These are phyloP conservation scores for Dipodascopsis uninucleata DNA, from an alignment of 805 yeast species.

Conservation along the genomic window DNA sequence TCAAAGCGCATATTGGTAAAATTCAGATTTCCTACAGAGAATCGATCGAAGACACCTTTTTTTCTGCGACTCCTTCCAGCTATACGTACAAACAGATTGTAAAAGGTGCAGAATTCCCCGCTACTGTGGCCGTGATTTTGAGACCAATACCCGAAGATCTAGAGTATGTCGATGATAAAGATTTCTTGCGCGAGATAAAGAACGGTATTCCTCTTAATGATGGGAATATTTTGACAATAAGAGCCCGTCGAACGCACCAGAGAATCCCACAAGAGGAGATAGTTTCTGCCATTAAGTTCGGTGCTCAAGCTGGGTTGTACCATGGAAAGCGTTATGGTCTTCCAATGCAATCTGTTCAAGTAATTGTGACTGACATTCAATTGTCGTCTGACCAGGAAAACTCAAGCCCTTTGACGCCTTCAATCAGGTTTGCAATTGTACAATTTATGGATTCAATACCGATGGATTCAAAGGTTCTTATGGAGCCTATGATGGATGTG, in stretches of 20 bases:
- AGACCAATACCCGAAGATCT: conserved; percentile 35
- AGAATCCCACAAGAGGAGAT: conserved; percentile 34
- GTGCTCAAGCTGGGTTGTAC: conserved; percentile 42
- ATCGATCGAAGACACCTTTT: conserved; percentile 39
- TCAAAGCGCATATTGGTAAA: conserved; percentile 72
- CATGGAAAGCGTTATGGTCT: conserved; percentile 42
- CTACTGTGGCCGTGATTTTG: conserved; percentile 33
- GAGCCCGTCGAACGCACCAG: conserved; percentile 30
- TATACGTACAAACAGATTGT: conserved; percentile 24
- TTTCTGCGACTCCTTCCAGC: conserved; percentile 30
- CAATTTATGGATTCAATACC: conserved; percentile 37
- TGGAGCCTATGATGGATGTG: conserved; percentile 88
- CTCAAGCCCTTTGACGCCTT: conserved; percentile 43
- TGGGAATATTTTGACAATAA: conserved; percentile 14
- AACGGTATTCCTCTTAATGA: conserved; percentile 38
- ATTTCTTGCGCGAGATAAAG: conserved; percentile 40
- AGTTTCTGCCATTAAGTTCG: conserved; percentile 31
- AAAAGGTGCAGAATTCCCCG: conserved; percentile 31
- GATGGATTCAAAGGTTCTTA: conserved; percentile 44
- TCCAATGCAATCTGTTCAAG: conserved; percentile 58
- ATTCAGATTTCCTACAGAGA: conserved; percentile 91
- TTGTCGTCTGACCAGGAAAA: conserved; percentile 49
- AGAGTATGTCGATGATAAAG: conserved; percentile 40
- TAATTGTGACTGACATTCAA: conserved; percentile 51
- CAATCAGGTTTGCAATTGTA: conserved; percentile 46